Conservation (phyloP, 2,329 filamentous ascomycete species). For the Diaporthe nobilis region DNA sequence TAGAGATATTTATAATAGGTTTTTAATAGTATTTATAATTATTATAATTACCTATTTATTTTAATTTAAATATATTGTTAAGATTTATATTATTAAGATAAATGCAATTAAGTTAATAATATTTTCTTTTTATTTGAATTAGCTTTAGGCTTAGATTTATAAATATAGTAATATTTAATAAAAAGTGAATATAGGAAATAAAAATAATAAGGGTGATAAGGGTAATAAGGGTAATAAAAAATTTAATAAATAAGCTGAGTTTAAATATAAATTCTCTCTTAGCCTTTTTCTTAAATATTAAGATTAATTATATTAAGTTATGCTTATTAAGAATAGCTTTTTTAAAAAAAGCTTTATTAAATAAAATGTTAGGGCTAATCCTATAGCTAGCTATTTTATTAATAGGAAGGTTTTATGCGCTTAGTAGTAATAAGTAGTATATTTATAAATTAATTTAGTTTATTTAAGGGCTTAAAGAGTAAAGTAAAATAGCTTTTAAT, state of each 20-base stretch:
- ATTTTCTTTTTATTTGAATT: rapidly evolving
- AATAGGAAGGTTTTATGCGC: neutral
- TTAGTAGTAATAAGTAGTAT: neutral
- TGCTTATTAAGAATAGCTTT: neutral
- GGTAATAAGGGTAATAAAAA: neutral
- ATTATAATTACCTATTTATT: neutral
- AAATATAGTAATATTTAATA: neutral
- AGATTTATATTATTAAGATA: too few species aligned
- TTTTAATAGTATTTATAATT: neutral
- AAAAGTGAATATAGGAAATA: too few species aligned
- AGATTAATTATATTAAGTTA: neutral
- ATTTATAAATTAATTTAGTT: neutral
- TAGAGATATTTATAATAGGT: too few species aligned
- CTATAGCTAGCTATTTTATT: neutral
- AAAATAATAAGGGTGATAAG: neutral
- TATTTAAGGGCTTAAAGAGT: neutral
- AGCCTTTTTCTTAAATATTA: neutral
- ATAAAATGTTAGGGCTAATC: neutral
- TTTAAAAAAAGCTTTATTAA: neutral
- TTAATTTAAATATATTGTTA: too few species aligned
- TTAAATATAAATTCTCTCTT: neutral
- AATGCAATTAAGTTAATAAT: too few species aligned
- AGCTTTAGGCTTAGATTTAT: too few species aligned
- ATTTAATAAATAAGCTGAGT: neutral
- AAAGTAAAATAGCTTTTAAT: too few species aligned